phyloP scores from a whole-genome alignment of 1,139 yeast genomes.

The Sugiyamaella japonica region DNA sequence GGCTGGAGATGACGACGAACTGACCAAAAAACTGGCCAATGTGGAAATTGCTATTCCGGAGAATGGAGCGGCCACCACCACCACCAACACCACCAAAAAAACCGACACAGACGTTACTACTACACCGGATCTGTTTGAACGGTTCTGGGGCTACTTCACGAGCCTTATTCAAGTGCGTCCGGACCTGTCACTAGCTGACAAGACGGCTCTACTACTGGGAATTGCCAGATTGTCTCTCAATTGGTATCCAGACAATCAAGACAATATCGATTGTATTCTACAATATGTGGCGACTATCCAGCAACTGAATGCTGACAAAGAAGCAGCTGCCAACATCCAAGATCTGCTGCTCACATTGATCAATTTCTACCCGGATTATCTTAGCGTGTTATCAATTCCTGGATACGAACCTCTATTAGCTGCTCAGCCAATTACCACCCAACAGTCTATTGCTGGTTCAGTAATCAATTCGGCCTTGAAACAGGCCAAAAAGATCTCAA shows the following conservation, averaged over 20 bases:
- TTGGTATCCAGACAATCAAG: conserved; percentile 63
- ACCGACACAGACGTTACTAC: background rate
- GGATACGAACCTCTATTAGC: conserved; percentile 41
- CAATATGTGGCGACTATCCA: conserved; percentile 50
- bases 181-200: conserved; percentile 64
- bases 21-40: conserved; percentile 13
- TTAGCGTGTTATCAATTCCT: conserved; percentile 42
- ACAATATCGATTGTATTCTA: conserved; percentile 62
- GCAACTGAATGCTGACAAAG: conserved; percentile 24
- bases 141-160: conserved; percentile 65
- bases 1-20: conserved; percentile 15
- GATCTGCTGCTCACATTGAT: conserved; percentile 61
- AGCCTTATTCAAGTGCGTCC: conserved; percentile 58
- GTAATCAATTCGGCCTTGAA: conserved; percentile 40
- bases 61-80: background rate
- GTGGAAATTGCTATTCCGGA: conserved; percentile 7
- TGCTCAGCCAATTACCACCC: conserved; percentile 42
- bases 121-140: conserved; percentile 47
- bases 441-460: conserved; percentile 40
- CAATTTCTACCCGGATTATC: conserved; percentile 40
- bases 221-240: conserved; percentile 63
- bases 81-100: background rate
- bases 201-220: conserved; percentile 62
- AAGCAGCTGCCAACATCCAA: conserved; percentile 48
- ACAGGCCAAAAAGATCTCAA: conserved; percentile 31